phyloP scores from a whole-genome alignment of 352 stramenopile species.

The Globisporangium radiosum region DNA sequence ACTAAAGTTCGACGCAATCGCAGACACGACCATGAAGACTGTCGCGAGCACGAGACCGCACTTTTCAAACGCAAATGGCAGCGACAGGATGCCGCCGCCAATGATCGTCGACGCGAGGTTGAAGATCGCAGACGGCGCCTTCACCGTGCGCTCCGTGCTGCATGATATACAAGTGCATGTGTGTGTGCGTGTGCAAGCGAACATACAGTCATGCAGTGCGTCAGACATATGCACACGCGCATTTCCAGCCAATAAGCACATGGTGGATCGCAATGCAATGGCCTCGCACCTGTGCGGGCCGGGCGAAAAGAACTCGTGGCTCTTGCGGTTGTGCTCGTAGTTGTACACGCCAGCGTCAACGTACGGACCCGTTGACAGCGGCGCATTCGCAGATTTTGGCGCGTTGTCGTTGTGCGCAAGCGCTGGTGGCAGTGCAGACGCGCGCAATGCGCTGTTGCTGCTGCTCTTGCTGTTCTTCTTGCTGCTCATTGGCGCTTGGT shows the following conservation, averaged over 20 bases:
- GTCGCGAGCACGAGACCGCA: conserved; percentile 77
- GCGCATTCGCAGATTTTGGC: conserved; percentile 4
- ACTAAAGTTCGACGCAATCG: conserved; percentile 75
- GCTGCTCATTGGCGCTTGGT: no score
- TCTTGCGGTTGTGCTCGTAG: conserved; percentile 62
- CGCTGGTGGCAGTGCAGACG: not conserved
- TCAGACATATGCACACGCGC: not conserved
- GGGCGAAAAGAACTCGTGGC: conserved; percentile 75
- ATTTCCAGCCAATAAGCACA: no score
- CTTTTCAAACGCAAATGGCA: conserved; percentile 86
- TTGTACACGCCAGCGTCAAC: conserved; percentile 62
- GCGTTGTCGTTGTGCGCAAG: not conserved
- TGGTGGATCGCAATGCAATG: no score
- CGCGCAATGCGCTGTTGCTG: no score
- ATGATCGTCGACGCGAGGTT: conserved; percentile 89
- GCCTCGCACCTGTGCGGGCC: conserved; percentile 37
- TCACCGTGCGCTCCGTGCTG: conserved; percentile 54
- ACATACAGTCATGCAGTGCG: not conserved
- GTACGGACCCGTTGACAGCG: conserved; percentile 20
- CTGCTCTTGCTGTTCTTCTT: no score
- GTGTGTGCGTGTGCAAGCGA: no score
- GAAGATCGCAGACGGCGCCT: conserved; percentile 70
- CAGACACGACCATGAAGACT: conserved; percentile 70
- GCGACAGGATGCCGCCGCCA: conserved; percentile 76
- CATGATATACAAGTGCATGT: no score